Conservation (phyloP, 495 filamentous ascomycete species). For the Cercophora samala region DNA sequence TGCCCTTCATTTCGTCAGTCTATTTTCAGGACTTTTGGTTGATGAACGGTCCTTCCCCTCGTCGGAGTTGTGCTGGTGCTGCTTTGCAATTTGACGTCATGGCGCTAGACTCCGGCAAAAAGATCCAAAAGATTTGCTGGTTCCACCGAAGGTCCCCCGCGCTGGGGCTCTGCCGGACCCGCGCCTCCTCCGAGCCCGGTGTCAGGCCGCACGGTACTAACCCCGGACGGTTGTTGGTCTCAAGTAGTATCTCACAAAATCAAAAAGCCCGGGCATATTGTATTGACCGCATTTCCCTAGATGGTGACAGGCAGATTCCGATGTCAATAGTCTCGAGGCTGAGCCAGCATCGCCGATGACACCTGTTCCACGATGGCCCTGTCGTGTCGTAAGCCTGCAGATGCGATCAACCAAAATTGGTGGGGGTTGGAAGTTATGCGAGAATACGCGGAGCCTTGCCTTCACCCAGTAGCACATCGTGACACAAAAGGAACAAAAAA, state of each 20-base stretch:
- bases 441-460: not conserved
- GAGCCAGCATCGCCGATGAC: not conserved
- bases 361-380: not conserved
- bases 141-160: slow-evolving; percentile 6
- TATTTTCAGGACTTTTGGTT: not conserved
- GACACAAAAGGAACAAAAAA: not conserved
- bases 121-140: not conserved
- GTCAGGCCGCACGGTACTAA: slow-evolving; percentile 1
- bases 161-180: slow-evolving; percentile 3
- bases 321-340: not conserved
- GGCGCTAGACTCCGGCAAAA: not conserved
- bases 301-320: not conserved
- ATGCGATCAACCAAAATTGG: not conserved
- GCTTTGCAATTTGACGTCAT: slow-evolving; percentile 17
- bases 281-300: not conserved
- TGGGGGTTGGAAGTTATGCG: not conserved
- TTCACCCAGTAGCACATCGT: not conserved
- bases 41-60: not conserved
- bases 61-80: slow-evolving; percentile 9
- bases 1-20: not conserved
- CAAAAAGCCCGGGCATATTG: slow-evolving; percentile 1
- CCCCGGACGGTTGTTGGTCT: slow-evolving; percentile 7
- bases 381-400: not conserved
- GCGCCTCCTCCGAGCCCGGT: slow-evolving; percentile 8
- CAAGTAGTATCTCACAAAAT: not conserved